phyloP scores from a whole-genome alignment of 495 filamentous ascomycete genomes.

The Tuber calosporum region DNA sequence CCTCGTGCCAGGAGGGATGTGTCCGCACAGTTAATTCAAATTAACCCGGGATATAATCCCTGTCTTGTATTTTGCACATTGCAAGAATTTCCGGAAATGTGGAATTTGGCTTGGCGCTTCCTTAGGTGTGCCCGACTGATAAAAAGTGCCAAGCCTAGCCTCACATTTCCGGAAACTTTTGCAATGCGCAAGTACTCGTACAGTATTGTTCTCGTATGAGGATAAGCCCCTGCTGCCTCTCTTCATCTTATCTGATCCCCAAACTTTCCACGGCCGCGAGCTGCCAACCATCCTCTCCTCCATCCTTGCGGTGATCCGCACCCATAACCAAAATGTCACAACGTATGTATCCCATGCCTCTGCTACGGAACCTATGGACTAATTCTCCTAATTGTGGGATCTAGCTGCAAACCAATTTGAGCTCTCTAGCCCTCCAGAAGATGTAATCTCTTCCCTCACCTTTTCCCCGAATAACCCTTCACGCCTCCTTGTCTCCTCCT shows the following conservation, averaged over 20 bases:
- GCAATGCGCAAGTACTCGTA: too few species aligned
- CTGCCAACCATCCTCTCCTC: neutral
- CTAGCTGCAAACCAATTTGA: slow-evolving; percentile 45
- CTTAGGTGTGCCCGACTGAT: too few species aligned
- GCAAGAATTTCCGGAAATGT: too few species aligned
- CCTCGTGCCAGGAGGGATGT: too few species aligned
- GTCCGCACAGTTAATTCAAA: too few species aligned
- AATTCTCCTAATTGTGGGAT: neutral
- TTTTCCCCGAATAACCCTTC: slow-evolving; percentile 67
- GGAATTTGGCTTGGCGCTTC: too few species aligned
- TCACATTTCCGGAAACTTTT: too few species aligned
- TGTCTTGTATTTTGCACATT: too few species aligned
- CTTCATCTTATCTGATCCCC: neutral
- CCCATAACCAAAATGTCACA: slow-evolving; percentile 24
- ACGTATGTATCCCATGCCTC: slow-evolving; percentile 17
- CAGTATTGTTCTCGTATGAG: too few species aligned
- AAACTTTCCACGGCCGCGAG: neutral
- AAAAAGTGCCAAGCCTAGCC: too few species aligned
- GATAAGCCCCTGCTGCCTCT: too few species aligned
- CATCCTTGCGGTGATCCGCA: neutral
- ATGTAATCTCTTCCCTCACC: slow-evolving; percentile 77
- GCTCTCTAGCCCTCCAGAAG: slow-evolving; percentile 66
- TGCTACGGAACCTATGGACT: neutral
- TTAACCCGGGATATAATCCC: too few species aligned
- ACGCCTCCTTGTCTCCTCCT: slow-evolving; percentile 79